A percentile compares a stretch with the other conserved stretches of the same genome.
These are phyloP conservation scores for Flaveria trinervia DNA, from an alignment of 129 eudicot genomes.

Conservation along the genomic window DNA sequence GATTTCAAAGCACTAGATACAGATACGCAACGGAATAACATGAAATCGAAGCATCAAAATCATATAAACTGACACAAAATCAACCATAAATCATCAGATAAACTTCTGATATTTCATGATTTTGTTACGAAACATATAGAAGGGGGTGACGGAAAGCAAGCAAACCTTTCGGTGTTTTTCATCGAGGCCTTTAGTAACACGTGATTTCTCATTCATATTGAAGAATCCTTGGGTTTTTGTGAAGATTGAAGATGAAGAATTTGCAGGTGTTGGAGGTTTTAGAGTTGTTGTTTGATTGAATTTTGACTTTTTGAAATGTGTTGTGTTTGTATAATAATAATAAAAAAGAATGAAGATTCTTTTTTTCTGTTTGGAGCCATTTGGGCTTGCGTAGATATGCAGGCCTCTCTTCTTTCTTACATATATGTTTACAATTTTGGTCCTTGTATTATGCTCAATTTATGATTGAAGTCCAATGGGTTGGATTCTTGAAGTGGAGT, in stretches of 20 bases:
- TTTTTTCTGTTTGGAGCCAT: slow-evolving; percentile 21
- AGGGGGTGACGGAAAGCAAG: background rate
- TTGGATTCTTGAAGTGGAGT: background rate
- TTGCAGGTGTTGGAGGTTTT: slow-evolving; percentile 11
- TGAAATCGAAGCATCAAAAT: background rate
- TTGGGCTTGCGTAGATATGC: slow-evolving; percentile 31
- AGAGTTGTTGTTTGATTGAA: slow-evolving; percentile 19
- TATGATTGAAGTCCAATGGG: background rate
- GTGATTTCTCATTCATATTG: slow-evolving; percentile 55
- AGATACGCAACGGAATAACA: background rate
- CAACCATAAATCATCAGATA: slow-evolving; percentile 5
- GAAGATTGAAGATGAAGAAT: slow-evolving; percentile 17
- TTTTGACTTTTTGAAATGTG: slow-evolving; percentile 19
- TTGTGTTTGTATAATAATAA: too few species aligned
- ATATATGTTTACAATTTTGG: background rate
- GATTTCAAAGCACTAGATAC: background rate
- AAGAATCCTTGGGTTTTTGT: background rate
- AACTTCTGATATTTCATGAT: background rate
- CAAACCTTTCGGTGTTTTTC: slow-evolving; percentile 63
- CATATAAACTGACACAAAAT: background rate
- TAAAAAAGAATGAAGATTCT: slow-evolving; percentile 12
- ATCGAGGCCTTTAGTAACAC: slow-evolving; percentile 59
- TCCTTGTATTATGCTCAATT: background rate
- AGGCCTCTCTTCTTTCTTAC: slow-evolving; percentile 14
- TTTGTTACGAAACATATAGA: background rate